A percentile compares a stretch with the other conserved stretches of the same genome.
Conservation (phyloP, 2,329 filamentous ascomycete genomes). For the Penicillium frequentans region DNA sequence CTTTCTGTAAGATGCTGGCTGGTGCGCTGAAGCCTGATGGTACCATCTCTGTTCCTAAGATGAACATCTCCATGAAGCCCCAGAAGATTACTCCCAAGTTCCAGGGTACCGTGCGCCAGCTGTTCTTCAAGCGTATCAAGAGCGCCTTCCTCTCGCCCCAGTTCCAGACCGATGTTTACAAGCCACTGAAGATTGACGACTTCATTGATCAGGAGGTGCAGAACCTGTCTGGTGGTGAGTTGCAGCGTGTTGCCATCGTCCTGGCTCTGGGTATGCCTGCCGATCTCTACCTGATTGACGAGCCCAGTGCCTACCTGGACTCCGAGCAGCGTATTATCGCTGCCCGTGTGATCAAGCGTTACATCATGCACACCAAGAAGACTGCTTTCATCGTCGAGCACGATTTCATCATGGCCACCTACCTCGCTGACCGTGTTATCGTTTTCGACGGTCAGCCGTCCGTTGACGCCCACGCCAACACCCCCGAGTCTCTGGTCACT, state of each 20-base stretch:
- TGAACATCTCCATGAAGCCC: slow-evolving; percentile 99
- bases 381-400: slow-evolving; percentile 99
- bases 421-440: slow-evolving; percentile 89
- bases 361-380: slow-evolving; percentile 99
- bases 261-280: slow-evolving; percentile 93
- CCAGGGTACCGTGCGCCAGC: slow-evolving; percentile 90
- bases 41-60: slow-evolving; percentile 74
- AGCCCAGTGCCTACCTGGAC: slow-evolving; percentile 95
- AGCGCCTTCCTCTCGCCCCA: slow-evolving; percentile 92
- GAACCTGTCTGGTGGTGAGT: slow-evolving; percentile 97
- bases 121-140: slow-evolving; percentile 99
- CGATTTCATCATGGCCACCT: slow-evolving; percentile 97
- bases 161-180: slow-evolving; percentile 99
- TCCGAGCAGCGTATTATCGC: slow-evolving; percentile 99
- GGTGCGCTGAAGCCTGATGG: slow-evolving; percentile 90
- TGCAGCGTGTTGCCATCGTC: slow-evolving; percentile 98
- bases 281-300: slow-evolving; percentile 98
- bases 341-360: slow-evolving; percentile 96
- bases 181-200: slow-evolving; percentile 97
- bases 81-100: slow-evolving; percentile 99
- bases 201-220: slow-evolving; percentile 99
- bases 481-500: slow-evolving; percentile 86
- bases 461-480: slow-evolving; percentile 81
- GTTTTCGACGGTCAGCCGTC: slow-evolving; percentile 96
- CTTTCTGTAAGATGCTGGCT: slow-evolving; percentile 94